Conservation (phyloP, 2,329 filamentous ascomycete species). For the Periconia digitata region DNA sequence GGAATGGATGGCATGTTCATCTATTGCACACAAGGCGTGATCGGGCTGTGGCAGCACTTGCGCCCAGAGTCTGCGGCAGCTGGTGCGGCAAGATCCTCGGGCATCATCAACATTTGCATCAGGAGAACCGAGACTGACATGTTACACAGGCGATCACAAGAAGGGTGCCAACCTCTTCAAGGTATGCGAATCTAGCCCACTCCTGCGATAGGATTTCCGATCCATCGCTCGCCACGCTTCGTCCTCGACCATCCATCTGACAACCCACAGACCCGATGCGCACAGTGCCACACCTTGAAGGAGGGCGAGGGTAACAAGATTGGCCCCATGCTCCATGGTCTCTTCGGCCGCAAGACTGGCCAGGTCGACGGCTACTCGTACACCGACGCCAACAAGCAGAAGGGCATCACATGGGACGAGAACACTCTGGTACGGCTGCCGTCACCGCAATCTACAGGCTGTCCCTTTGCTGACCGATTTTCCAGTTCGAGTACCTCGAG, state of each 20-base stretch:
- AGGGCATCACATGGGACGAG: conserved; percentile 87
- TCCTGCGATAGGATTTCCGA: conserved; percentile 3
- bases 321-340: conserved; percentile 93
- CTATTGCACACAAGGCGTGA: conserved; percentile 13
- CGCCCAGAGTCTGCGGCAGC: conserved; percentile 26
- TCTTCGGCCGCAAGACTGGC: conserved; percentile 95
- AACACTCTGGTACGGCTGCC: conserved; percentile 68
- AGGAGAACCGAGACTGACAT: conserved; percentile 23
- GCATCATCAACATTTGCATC: conserved; percentile 1
- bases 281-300: conserved; percentile 97
- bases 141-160: conserved; percentile 74
- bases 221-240: conserved; percentile 3
- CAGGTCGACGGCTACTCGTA: conserved; percentile 91
- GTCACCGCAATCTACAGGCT: too few species aligned
- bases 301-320: conserved; percentile 93
- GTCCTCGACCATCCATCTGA: conserved; percentile 20
- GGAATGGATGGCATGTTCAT: too few species aligned
- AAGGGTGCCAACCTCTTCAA: conserved; percentile 99
- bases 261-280: conserved; percentile 73
- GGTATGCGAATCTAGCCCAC: conserved; percentile 44
- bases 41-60: conserved; percentile 24
- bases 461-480: conserved; percentile 16
- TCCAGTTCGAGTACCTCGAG: conserved; percentile 96
- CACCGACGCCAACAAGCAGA: conserved; percentile 99
- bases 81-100: conserved; percentile 15